phyloP scores from a whole-genome alignment of 2,329 filamentous ascomycete species.

The Alternaria rosae region DNA sequence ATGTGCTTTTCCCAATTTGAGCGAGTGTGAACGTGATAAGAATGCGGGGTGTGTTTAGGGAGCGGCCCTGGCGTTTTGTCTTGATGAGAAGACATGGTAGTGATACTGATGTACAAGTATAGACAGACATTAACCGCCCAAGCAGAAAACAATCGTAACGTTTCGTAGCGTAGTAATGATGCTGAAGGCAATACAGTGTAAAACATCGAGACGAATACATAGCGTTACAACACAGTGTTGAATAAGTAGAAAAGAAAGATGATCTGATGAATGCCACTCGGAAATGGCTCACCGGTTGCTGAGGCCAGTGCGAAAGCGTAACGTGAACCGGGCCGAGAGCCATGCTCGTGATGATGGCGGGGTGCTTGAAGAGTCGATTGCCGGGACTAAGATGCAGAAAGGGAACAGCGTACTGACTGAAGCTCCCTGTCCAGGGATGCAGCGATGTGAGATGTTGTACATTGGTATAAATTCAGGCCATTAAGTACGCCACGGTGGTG shows the following conservation, averaged over 20 bases:
- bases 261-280: background rate
- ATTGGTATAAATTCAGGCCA: background rate
- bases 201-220: background rate
- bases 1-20: background rate
- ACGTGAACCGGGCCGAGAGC: background rate
- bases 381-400: background rate
- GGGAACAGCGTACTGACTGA: background rate
- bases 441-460: background rate
- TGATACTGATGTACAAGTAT: background rate
- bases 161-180: background rate
- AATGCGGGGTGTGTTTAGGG: conserved; percentile 12
- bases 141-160: background rate
- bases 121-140: background rate
- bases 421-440: background rate
- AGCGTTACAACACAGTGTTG: background rate
- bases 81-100: conserved; percentile 2
- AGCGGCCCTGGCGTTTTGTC: conserved; percentile 29
- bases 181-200: background rate
- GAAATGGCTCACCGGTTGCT: background rate
- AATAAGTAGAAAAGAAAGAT: background rate
- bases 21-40: background rate
- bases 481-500: background rate
- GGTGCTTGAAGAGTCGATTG: background rate
- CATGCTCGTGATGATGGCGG: background rate
- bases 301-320: background rate